Evolutionary conservation across 225 moss, liverwort and hornwort species (phyloP), one percentile per base, ranked within the genome.

Genomic region (Marchantia paleacea): DNA sequence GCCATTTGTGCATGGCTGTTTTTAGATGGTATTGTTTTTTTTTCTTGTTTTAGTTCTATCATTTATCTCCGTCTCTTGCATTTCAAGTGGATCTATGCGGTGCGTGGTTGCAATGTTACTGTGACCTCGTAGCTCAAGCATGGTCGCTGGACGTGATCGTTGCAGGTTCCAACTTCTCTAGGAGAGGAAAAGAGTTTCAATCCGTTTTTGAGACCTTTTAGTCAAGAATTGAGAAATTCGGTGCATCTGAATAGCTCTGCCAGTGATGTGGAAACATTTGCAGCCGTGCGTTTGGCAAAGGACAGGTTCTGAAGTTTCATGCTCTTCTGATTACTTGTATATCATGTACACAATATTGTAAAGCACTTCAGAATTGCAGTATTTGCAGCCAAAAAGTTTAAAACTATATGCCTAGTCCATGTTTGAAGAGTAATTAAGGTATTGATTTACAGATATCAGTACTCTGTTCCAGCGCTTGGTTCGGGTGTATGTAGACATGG

Each of bases 221-320:
- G 89, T 81, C 25, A 24, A 0, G 89, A 89, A 54, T 24, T 89
- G 53, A 81, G 73, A 71, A 85, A 89, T 15, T 81, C 86, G 22
- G 48, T 89, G 54, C 75, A 83, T 39, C 69, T 89, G 7, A 78
- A 60, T 74, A 58, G 52, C 12, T 79, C 80, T 68, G 82, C 89
- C 10, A 86, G 82, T 64, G 89, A 87, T 80, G 76, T 86, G 12
- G 86, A 86, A 76, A 74, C 86, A 6, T 89, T 89, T 65, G 85
- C 86, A 75, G 89, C 89, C 49, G 85, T 89, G 69, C 84, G 89
- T 28, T 64, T 30, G 52, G 89, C 89, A 10, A 89, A 89, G 29
- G 86, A 89, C 86, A 87, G 83, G 76, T 85, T 82, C 78, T 85
- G 63, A 83, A 76, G 64, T 69, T 77, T 74, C 74, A 74, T 28